phyloP scores from a whole-genome alignment of 495 filamentous ascomycete genomes.

The Penicillium atrosanguineum region DNA sequence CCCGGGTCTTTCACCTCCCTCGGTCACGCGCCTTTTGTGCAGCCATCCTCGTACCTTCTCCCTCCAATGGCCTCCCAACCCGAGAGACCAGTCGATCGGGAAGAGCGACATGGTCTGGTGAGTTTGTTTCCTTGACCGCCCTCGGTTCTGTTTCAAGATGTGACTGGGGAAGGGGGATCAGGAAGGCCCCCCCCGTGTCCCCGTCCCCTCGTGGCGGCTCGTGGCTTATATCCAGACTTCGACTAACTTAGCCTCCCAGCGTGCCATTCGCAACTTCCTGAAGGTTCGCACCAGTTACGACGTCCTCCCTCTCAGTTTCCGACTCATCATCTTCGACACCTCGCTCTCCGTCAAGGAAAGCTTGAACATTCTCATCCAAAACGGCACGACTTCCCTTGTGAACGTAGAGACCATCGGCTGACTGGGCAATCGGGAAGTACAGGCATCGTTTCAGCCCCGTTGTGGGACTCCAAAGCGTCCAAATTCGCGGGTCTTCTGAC shows the following conservation, averaged over 20 bases:
- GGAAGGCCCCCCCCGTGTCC: conserved; percentile 9
- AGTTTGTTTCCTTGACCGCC: conserved; percentile 33
- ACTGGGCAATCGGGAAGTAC: conserved; percentile 27
- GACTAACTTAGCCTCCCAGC: conserved; percentile 52
- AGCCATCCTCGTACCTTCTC: conserved; percentile 83
- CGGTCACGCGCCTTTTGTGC: conserved; percentile 62
- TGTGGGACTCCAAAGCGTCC: conserved; percentile 95
- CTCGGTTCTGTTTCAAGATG: background rate
- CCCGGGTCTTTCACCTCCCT: conserved; percentile 21
- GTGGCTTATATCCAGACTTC: conserved; percentile 24
- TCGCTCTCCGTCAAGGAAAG: conserved; percentile 95
- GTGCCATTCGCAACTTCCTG: conserved; percentile 90
- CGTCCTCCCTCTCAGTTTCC: conserved; percentile 95
- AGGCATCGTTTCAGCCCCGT: conserved; percentile 97
- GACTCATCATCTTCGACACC: conserved; percentile 94
- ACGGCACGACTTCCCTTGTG: conserved; percentile 58
- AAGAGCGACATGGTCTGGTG: conserved; percentile 92
- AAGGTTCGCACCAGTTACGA: conserved; percentile 97
- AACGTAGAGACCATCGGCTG: conserved; percentile 13
- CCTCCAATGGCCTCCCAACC: conserved; percentile 61
- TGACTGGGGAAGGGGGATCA: conserved; percentile 1
- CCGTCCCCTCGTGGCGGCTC: conserved; percentile 5
- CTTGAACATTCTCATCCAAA: conserved; percentile 92
- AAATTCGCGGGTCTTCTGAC: conserved; percentile 94
- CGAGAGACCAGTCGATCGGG: conserved; percentile 76